A percentile compares a stretch with the other conserved stretches of the same genome.
These are phyloP conservation scores for Emydomyces testavorans DNA, from an alignment of 2,329 filamentous ascomycete species.

Conservation along the genomic window DNA sequence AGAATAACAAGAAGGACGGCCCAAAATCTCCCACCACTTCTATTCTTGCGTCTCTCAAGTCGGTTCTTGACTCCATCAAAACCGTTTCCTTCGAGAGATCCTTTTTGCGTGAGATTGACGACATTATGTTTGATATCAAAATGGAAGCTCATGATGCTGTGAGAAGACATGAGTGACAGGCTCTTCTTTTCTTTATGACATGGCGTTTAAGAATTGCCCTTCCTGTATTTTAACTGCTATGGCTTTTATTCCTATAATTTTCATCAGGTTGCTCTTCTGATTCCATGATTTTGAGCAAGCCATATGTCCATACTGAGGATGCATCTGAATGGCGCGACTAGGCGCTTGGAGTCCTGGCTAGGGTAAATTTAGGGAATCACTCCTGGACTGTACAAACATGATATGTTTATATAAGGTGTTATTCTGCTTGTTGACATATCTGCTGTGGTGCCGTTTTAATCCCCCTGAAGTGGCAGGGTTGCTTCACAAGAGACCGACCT, in stretches of 20 bases:
- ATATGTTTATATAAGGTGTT: too few relatives aligned
- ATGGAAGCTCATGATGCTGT: conserved; percentile 61
- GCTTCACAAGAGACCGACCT: too few relatives aligned
- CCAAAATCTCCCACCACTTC: neutral
- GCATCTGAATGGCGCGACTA: neutral
- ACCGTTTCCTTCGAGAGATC: conserved; percentile 49
- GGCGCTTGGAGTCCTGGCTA: neutral
- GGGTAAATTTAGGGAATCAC: too few relatives aligned
- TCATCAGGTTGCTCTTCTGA: neutral
- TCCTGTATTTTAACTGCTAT: neutral
- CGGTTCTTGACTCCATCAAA: conserved; percentile 49
- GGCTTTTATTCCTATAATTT: neutral
- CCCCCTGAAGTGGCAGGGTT: neutral
- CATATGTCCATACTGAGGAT: neutral
- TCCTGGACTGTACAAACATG: too few relatives aligned
- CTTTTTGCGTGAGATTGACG: conserved; percentile 61
- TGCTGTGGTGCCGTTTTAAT: too few relatives aligned
- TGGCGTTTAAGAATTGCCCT: neutral
- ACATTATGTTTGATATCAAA: conserved; percentile 68
- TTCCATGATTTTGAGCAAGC: neutral
- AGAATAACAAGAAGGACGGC: neutral
- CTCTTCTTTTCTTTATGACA: neutral
- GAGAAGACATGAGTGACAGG: conserved; percentile 32
- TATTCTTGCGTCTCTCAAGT: conserved; percentile 46
- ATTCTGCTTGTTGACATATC: too few relatives aligned